Base-by-base conservation (phyloP, 768 basidiomycete genomes). In the Clitopilus passeckerianus region DNA sequence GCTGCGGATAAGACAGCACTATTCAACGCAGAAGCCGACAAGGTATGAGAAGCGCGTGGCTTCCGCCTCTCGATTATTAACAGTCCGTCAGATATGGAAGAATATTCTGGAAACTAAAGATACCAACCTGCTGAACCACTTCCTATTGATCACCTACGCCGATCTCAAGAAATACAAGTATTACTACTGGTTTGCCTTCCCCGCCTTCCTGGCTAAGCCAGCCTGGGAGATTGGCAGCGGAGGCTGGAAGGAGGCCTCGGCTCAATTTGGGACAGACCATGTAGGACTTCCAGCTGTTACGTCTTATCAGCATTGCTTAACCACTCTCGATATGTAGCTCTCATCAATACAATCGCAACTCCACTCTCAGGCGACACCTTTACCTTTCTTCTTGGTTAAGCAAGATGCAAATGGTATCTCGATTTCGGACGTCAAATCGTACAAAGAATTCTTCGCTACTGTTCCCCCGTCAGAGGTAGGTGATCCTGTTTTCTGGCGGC, bases 91-190 rank as follows among this genome's bases (percentile, higher is more conserved):
- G 89, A 90, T 93, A 64, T 92, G 89, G 89, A 73, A 86, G 37
- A 75, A 79, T 62, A 82, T 87, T 63, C 61, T 77, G 50, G 68
- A 75, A 30, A 81, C 77, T 57, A 80, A 80, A 46, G 79, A 85
- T 61, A 75, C 85, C 0, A 68, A 82, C 5, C 72, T 79, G 12
- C 77, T 98, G 41, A 90, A 82, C 58, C 82, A 82, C 4, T 98
- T 98, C 75, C 79, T 98, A 20, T 78, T 97, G 55, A 90, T 99
- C 65, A 94, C 95, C 0, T 98, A 87, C 65, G 93, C 97, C 0
- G 97, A 99, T 72, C 86, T 99, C 65, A 99, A 98, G 81, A 98
- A 95, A 72, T 98, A 97, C 79, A 90, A 89, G 64, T 98, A 94
- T 70, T 95, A 89, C 68, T 98, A 98, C 74, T 99, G 96, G 97